Evolutionary conservation across 2,329 filamentous ascomycete species (phyloP), one percentile per base, ranked within the genome.

Genomic region (Colletotrichum sp.): DNA sequence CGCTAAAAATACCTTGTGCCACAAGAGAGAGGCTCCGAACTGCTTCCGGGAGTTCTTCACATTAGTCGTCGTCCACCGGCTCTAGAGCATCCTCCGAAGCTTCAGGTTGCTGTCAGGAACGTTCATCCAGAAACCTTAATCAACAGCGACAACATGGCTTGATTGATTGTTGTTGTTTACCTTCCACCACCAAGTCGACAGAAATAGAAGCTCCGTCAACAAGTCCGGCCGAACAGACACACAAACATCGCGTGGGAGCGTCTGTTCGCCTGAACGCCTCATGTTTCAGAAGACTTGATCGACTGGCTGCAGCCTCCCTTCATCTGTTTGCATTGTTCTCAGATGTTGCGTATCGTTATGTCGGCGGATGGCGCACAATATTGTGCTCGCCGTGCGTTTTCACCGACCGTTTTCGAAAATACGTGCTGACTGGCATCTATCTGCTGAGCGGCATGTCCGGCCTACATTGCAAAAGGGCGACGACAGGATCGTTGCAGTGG

Each of bases 191-290:
- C 15, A 18, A 28, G 18, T n/a, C 18, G 59, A 76, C 64, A 30
- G 74, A 74, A 74, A 74, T 76, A 76, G 71, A 69, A 64, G 15
- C n/a, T 69, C 21, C 26, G 62, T 49, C 36, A 64, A 32, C 15
- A 52, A 68, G 63, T 55, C 39, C 57, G 39, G 57, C 49, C 70
- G 69, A 73, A 73, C 69, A 32, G 57, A 52, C 44, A 75, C 73
- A 52, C 63, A 68, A 73, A 57, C 63, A 75, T 70, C 60, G 71
- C 71, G 49, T 76, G 59, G 71, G 59, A 67, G 66, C 39, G 75
- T 74, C 75, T 76, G 71, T 75, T 71, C 75, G 75, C 75, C 72
- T 75, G 32, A 71, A 68, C 72, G 75, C 75, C 75, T 67, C 72
- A 67, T 76, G 75, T 76, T 76, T 75, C 75, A 76, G 67, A 76